Evolutionary conservation across 331 rosid genomes (phyloP), one percentile per base, ranked within the genome.

Genomic region (Arachis monticola): DNA sequence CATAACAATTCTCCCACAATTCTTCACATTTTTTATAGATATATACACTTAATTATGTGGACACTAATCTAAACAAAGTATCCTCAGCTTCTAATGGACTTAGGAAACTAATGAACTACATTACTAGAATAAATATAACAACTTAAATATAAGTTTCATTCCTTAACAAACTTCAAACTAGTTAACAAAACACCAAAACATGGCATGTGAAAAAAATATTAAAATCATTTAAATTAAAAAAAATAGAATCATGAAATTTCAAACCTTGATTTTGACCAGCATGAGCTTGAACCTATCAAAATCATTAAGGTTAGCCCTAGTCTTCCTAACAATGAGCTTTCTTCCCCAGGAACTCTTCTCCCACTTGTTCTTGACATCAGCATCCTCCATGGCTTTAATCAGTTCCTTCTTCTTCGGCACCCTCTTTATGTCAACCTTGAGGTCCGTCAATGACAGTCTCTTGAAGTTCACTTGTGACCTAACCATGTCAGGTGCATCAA

Each of bases 331-430:
- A 78, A 92, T 86, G 46, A 94, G 66, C 66, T 94, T 94, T 62
- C 96, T 88, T 2, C 99, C 99, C 99, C 96, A 94, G 0, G 99
- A 90, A 75, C 96, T 90, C n/a, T 77, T 88, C 78, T 94, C 99
- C 99, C 97, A 90, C 86, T 92, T 92, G 91, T 88, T 90, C 85
- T 87, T 91, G 8, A 92, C 92, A 88, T 92, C 97, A 45, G 90
- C 96, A 58, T 87, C 95, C 69, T 92, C 97, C 97, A 92, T 90
- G 3, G 96, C 96, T 38, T 86, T 83, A 17, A 92, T 76, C 53
- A 92, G 86, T 73, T 92, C 96, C 91, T 90, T 92, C 92, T 92
- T 92, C 83, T 79, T 88, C 1, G 96, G 96, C 44, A 87, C 76
- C 82, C 96, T 90, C 88, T 90, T 92, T 12, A 92, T 88, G 72